Base-by-base conservation (phyloP, 805 yeast genomes). In the Groenewaldozyma salmanticensis region DNA sequence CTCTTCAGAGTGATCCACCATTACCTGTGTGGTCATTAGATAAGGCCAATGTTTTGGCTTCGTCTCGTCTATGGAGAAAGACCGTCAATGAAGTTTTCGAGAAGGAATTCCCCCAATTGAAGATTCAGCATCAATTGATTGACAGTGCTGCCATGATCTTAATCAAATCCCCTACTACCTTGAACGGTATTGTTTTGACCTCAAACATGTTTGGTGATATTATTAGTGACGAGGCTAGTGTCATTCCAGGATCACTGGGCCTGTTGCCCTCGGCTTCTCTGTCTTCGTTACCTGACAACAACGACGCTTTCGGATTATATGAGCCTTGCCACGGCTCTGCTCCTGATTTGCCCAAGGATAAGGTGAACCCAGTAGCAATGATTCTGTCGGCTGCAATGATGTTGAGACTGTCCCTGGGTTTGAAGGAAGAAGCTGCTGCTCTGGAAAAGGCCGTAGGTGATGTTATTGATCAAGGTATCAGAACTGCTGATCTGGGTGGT, bases 281-380 rank as follows among this genome's bases (percentile, higher is more conserved):
- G 58, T 92, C 96, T 3, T 86, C 96, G n/a, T 72, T 92, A 59
- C 98, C 98, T 40, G 96, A 90, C 64, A 77, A 90, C 31, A 88
- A 88, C 71, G 69, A 74, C 38, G 97, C 97, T 1, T 88, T 92
- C 59, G 98, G 98, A 44, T 71, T 92, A 50, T 92, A 92, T 62
- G 98, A 92, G 68, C 97, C 98, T 51, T 90, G 96, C 60, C 98
- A 90, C 62, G 98, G 98, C 37, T 81, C 96, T 36, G 98, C 98
- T 27, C 98, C 98, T 39, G 98, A 90, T 63, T 76, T 90, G 59
- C 79, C 80, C 39, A 69, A 66, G 45, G 85, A 86, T 61, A 81
- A 84, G 67, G 98, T 88, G 44, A 90, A 90, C 66, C 98, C 98
- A 39, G 66, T 90, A 43, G 98, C 97, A 39, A 85, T 96, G 19